Conservation (phyloP, 192 early-diverging fungal genomes). For the Coemansia sp. region DNA sequence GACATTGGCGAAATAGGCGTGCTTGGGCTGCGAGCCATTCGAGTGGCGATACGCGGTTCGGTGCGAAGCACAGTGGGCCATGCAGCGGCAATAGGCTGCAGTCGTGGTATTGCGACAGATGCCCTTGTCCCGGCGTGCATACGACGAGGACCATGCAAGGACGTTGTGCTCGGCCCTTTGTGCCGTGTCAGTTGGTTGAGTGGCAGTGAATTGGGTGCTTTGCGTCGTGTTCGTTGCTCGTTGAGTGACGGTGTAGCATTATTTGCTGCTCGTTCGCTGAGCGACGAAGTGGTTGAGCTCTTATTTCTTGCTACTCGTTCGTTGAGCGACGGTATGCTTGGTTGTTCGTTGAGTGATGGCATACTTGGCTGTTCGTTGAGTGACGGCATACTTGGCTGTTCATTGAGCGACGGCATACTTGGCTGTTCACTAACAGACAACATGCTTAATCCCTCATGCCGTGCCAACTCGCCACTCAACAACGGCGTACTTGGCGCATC, state of each 20-base stretch:
- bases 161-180: neutral
- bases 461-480: neutral
- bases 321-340: neutral
- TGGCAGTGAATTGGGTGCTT: neutral
- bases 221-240: neutral
- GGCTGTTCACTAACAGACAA: neutral
- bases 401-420: neutral
- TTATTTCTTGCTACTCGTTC: too few relatives aligned
- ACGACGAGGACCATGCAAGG: neutral
- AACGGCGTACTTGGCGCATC: too few relatives aligned
- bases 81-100: slow-evolving; percentile 19
- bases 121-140: slow-evolving; percentile 4
- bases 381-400: neutral
- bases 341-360: neutral
- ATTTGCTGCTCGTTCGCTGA: too few relatives aligned
- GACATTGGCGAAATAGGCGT: slow-evolving; percentile 3
- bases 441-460: neutral
- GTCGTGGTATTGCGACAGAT: slow-evolving; percentile 10
- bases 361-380: neutral
- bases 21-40: neutral
- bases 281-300: too few relatives aligned
- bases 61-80: neutral
- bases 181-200: neutral
- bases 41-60: neutral
- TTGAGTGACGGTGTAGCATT: too few relatives aligned